These are phyloP conservation scores for Gymnopilus junonius DNA, from an alignment of 768 basidiomycete genomes.

Conservation along the genomic window DNA sequence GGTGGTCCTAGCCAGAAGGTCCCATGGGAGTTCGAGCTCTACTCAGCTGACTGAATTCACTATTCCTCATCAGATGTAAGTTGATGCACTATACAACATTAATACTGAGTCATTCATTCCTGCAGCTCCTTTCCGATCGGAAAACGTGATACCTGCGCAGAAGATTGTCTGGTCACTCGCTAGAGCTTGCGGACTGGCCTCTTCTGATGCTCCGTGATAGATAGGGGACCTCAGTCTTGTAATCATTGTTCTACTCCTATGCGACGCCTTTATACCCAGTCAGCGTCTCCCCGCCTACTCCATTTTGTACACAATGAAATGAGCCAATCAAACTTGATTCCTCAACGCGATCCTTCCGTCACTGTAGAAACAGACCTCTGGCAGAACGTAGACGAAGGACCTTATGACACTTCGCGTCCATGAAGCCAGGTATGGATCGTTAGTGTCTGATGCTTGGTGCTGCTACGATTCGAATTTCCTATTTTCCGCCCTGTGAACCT, in stretches of 20 bases:
- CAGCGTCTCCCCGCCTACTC: background rate
- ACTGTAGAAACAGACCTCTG: background rate
- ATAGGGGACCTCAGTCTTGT: background rate
- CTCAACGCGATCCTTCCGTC: background rate
- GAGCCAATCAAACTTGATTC: background rate
- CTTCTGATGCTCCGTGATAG: background rate
- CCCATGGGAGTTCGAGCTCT: constrained; percentile 82
- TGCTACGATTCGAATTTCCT: background rate
- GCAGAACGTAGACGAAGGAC: background rate
- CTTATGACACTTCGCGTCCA: background rate
- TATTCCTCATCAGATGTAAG: background rate
- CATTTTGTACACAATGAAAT: background rate
- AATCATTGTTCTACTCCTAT: background rate
- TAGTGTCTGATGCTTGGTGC: background rate
- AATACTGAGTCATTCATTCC: background rate
- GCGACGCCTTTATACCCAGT: background rate
- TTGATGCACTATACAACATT: background rate
- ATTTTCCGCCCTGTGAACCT: background rate
- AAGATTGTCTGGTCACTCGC: background rate
- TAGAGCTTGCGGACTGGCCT: background rate
- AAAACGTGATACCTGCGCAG: background rate
- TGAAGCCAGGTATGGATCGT: background rate
- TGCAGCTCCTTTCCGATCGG: background rate
- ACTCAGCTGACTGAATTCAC: constrained; percentile 35
- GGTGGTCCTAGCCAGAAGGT: constrained; percentile 51